phyloP scores from a whole-genome alignment of 23 red algal genomes.

The Cyanidiococcus yangmingshanensis region DNA sequence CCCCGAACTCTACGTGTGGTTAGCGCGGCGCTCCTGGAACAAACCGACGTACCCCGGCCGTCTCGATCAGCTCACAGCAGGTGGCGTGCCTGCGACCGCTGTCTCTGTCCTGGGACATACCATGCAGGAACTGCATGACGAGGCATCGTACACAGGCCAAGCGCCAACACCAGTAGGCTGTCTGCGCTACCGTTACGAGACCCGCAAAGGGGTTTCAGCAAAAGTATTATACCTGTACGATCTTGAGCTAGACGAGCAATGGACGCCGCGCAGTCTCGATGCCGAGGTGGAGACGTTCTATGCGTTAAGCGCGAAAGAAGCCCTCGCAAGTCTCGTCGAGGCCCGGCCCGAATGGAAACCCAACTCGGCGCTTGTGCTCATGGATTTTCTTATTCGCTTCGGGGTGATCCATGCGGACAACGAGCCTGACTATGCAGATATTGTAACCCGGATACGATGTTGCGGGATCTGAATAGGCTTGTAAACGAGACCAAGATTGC shows the following conservation, averaged over 20 bases:
- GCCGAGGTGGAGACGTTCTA: constrained; percentile 24
- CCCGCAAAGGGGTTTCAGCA: constrained; percentile 19
- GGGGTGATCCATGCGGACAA: constrained; percentile 12
- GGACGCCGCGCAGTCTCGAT: background rate
- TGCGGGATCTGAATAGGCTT: background rate
- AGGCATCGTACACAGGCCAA: background rate
- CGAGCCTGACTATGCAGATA: constrained; percentile 28
- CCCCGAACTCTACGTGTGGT: constrained; percentile 20
- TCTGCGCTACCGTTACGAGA: constrained; percentile 21
- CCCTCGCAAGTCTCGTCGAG: background rate
- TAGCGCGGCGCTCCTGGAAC: background rate
- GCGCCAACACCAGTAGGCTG: background rate
- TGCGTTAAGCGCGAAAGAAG: background rate
- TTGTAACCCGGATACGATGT: background rate
- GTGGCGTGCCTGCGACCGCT: constrained; percentile 8
- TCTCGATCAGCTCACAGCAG: constrained; percentile 23
- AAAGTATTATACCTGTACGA: constrained; percentile 12
- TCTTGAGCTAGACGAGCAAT: constrained; percentile 10
- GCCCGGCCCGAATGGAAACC: constrained; percentile 18
- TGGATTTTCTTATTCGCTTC: constrained; percentile 23
- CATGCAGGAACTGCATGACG: constrained; percentile 5
- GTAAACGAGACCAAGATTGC: no score
- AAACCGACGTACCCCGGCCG: constrained; percentile 17
- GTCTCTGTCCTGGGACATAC: background rate
- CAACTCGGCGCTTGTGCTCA: constrained; percentile 25